phyloP scores from a whole-genome alignment of 2,329 filamentous ascomycete genomes.

The Paecilomyces fulvus region DNA sequence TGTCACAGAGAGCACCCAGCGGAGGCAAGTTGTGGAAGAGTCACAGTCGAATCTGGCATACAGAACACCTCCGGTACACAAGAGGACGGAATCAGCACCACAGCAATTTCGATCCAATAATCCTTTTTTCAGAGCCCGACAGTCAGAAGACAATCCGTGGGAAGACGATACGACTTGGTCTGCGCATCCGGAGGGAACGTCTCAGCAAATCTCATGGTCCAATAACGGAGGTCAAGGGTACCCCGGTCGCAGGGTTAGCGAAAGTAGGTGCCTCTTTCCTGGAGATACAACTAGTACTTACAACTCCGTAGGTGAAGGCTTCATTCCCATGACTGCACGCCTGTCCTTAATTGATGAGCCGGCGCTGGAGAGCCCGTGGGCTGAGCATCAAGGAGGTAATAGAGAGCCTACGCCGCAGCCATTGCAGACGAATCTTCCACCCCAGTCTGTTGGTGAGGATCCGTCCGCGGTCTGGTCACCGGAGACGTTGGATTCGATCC shows the following conservation, averaged over 20 bases:
- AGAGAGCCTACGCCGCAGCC: background rate
- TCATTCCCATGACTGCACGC: conserved; percentile 32
- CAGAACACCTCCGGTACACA: conserved; percentile 13
- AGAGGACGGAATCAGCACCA: conserved; percentile 8
- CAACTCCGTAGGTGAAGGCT: conserved; percentile 21
- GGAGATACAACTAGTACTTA: conserved; percentile 8
- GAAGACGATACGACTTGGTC: conserved; percentile 2
- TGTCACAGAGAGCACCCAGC: conserved; percentile 14
- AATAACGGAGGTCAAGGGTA: conserved; percentile 11
- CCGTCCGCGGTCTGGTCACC: background rate
- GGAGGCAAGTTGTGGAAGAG: conserved; percentile 14
- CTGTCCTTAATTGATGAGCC: conserved; percentile 27
- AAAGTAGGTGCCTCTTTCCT: conserved; percentile 16
- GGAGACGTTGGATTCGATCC: background rate
- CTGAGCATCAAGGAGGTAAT: conserved; percentile 2
- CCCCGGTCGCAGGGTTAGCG: conserved; percentile 21
- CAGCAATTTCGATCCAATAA: conserved; percentile 31
- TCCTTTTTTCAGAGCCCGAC: conserved; percentile 27
- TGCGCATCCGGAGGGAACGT: background rate
- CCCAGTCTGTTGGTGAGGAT: conserved; percentile 4
- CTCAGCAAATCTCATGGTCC: conserved; percentile 14
- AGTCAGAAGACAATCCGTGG: conserved; percentile 8
- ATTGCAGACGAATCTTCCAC: background rate
- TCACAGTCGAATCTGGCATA: conserved; percentile 8
- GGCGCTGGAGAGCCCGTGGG: conserved; percentile 20